Base-by-base conservation (phyloP, 2,329 filamentous ascomycete species). In the Amauroascus verrucosus region DNA sequence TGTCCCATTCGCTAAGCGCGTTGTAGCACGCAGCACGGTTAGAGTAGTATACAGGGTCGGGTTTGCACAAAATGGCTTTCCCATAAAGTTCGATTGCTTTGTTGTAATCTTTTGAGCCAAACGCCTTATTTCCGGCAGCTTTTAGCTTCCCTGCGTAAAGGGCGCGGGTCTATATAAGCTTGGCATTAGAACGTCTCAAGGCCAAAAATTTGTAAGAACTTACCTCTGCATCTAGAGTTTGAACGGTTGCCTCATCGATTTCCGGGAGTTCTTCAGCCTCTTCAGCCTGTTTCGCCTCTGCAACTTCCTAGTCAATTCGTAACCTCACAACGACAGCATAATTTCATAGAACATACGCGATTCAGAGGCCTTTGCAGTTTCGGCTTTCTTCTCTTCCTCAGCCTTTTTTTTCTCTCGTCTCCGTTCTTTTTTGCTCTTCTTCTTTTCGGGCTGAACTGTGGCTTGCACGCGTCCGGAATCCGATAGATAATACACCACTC, bases 11-110 rank as follows among this genome's bases (percentile, higher is more conserved):
- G 60, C 82, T 83, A 67, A 93, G 82, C 60, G 93, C 89, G 69
- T 95, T 97, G 76, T 89, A 94, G 79, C 93, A 98, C 52, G 93
- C 93, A 54, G 93, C 93, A 63, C 93, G 86, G 79, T 98, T 98
- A 59, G 93, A 97, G 79, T 94, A 98, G 78, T 93, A 98, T 69
- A 98, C 90, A 30, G 93, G 89, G 66, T 98, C 93, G 54, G 90
- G 85, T 75, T 93, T 95, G 84, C 93, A 97, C 49, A 97, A 76
- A 63, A 98, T 95, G 48, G 93, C 93, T 75, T 95, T 88, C 61
- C 87, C 87, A 74, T 98, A 98, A 33, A 98, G 82, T 3, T 90
- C 86, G 67, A 98, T 98, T 61, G 93, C 93, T 64, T 82, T 83
- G 72, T 88, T 85, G 74, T 96, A 96, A 65, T 95, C 86, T 75